phyloP scores from a whole-genome alignment of 2,329 filamentous ascomycete species.

The Ascochyta pisi region DNA sequence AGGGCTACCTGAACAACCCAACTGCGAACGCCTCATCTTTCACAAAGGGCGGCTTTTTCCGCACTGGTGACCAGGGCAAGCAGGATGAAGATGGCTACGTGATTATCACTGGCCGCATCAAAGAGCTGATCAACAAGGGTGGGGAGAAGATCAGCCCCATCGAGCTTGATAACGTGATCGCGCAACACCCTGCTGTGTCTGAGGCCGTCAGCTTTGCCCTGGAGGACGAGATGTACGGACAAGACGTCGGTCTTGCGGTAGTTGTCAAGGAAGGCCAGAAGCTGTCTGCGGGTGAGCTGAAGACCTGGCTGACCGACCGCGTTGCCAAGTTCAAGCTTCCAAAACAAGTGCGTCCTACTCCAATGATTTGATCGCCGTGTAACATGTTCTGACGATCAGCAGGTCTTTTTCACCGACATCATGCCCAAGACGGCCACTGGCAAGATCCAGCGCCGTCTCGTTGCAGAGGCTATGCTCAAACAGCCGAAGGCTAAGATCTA shows the following conservation, averaged over 20 bases:
- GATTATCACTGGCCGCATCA: constrained; percentile 88
- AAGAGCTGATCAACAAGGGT: constrained; percentile 90
- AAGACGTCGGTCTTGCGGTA: constrained; percentile 79
- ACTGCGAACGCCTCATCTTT: constrained; percentile 77
- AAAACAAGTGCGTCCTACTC: constrained; percentile 67
- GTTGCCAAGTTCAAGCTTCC: constrained; percentile 86
- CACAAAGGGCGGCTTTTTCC: constrained; percentile 79
- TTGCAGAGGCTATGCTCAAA: constrained; percentile 85
- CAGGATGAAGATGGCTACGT: constrained; percentile 81
- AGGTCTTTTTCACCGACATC: constrained; percentile 80
- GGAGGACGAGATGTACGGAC: constrained; percentile 81
- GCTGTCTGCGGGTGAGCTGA: constrained; percentile 66
- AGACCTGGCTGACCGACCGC: constrained; percentile 71
- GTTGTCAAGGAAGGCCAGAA: constrained; percentile 71
- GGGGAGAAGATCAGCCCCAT: constrained; percentile 91
- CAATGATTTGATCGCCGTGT: constrained; percentile 18
- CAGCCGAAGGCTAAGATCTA: constrained; percentile 61
- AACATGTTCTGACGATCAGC: constrained; percentile 25
- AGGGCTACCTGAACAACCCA: constrained; percentile 84
- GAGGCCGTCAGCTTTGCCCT: constrained; percentile 87
- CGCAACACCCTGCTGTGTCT: constrained; percentile 73
- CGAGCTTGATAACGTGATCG: constrained; percentile 82
- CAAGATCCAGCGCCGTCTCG: constrained; percentile 84
- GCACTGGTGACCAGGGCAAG: constrained; percentile 86
- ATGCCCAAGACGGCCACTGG: constrained; percentile 95